Evolutionary conservation across 768 basidiomycete species (phyloP).

Genomic region (Strobilomyces dryophilus): DNA sequence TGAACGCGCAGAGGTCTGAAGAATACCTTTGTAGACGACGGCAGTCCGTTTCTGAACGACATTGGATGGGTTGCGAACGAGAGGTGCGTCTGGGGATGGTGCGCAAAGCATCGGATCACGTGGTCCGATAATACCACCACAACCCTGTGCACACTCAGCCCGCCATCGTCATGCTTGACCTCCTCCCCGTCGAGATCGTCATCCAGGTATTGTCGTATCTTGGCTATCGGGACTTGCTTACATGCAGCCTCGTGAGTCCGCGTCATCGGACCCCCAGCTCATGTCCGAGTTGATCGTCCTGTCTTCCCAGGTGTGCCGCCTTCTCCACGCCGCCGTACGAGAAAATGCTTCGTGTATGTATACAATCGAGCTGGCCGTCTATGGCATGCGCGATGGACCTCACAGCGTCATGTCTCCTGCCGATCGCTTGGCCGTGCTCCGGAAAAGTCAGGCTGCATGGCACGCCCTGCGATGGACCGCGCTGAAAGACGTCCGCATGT

Average conservation of each 20-base stretch:
- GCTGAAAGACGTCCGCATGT: constrained; percentile 35
- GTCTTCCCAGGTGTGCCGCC: constrained; percentile 31
- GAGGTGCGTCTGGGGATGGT: background rate
- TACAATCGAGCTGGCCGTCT: constrained; percentile 41
- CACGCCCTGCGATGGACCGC: constrained; percentile 34
- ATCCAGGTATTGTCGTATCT: constrained; percentile 20
- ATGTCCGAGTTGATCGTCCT: background rate
- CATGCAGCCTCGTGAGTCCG: constrained; percentile 26
- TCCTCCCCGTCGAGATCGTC: constrained; percentile 25
- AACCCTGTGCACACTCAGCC: background rate
- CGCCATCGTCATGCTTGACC: constrained; percentile 9
- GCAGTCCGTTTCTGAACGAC: constrained; percentile 20
- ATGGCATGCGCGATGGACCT: constrained; percentile 40
- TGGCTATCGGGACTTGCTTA: constrained; percentile 21
- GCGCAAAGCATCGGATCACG: constrained; percentile 17
- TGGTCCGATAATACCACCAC: constrained; percentile 1
- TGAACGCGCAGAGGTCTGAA: background rate
- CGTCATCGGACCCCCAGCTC: background rate
- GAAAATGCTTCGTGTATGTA: constrained; percentile 36
- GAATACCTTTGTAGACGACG: constrained; percentile 33
- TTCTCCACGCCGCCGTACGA: constrained; percentile 26
- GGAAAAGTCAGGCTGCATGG: constrained; percentile 38
- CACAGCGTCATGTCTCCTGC: constrained; percentile 24
- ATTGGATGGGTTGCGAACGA: constrained; percentile 21
- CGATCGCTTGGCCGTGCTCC: constrained; percentile 38